Conservation (phyloP, 306 rosid species). For the Casuarina equisetifolia region DNA sequence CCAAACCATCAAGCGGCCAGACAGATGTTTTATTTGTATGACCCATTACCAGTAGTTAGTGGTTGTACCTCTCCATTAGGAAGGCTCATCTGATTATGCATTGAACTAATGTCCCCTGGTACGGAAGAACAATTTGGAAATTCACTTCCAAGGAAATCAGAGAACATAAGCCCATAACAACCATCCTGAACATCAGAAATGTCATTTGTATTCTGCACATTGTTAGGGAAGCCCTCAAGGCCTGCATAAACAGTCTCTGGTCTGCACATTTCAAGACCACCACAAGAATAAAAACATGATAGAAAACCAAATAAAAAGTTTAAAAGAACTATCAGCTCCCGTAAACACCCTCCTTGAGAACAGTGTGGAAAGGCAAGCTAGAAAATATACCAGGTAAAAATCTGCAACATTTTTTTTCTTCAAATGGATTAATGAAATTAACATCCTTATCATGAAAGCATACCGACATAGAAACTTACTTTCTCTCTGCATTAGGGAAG, state of each 20-base stretch:
- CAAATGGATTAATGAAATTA: constrained; percentile 9
- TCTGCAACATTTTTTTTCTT: constrained; percentile 21
- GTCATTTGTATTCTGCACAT: constrained; percentile 57
- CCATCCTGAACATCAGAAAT: constrained; percentile 87
- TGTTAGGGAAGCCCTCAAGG: constrained; percentile 71
- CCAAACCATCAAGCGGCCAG: constrained; percentile 29
- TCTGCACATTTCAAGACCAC: constrained; percentile 53
- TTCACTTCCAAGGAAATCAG: constrained; percentile 79
- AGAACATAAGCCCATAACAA: constrained; percentile 89
- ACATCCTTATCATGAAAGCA: constrained; percentile 18
- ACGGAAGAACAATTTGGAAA: constrained; percentile 79
- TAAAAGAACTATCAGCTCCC: constrained; percentile 24
- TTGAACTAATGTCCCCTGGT: constrained; percentile 61
- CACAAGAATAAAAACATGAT: constrained; percentile 28
- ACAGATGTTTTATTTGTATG: constrained; percentile 12
- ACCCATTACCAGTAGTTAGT: constrained; percentile 28
- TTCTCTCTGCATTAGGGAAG: constrained; percentile 52
- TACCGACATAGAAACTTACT: constrained; percentile 48
- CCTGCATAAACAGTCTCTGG: constrained; percentile 59
- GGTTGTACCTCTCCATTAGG: constrained; percentile 65
- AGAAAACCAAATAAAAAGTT: constrained; percentile 24
- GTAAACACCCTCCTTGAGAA: constrained; percentile 7
- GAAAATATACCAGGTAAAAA: constrained; percentile 1
- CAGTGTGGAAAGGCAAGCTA: constrained; percentile 10
- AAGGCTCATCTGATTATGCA: constrained; percentile 73